phyloP scores from a whole-genome alignment of 108 stramenopile species.

The Aurantiochytrium sp. region DNA sequence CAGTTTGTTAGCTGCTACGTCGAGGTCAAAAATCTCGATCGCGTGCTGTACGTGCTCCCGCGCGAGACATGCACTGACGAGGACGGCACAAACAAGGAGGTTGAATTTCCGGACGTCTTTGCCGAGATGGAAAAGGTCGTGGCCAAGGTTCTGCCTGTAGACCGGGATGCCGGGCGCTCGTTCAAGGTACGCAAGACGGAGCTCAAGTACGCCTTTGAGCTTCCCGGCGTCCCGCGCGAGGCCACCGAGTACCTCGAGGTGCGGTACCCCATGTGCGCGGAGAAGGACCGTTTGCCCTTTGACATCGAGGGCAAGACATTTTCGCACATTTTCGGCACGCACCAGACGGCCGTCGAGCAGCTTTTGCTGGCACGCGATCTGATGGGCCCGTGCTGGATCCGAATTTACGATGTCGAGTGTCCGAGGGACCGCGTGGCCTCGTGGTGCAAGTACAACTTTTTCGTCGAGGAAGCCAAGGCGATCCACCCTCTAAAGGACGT shows the following conservation, averaged over 20 bases:
- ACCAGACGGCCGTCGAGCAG: constrained; percentile 73
- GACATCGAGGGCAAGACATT: constrained; percentile 66
- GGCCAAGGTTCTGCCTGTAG: constrained; percentile 59
- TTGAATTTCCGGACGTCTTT: constrained; percentile 74
- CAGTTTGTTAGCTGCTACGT: constrained; percentile 74
- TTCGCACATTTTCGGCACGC: constrained; percentile 74
- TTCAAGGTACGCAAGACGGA: constrained; percentile 77
- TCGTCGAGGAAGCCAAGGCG: constrained; percentile 68
- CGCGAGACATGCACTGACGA: constrained; percentile 35
- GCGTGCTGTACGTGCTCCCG: constrained; percentile 85
- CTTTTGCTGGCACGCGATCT: constrained; percentile 89
- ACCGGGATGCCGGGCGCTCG: constrained; percentile 50
- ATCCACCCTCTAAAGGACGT: constrained; percentile 29
- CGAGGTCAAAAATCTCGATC: constrained; percentile 64
- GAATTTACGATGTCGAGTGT: constrained; percentile 50
- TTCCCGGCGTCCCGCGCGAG: constrained; percentile 76
- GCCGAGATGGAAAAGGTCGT: constrained; percentile 51
- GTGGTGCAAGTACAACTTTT: constrained; percentile 83
- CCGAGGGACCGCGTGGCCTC: constrained; percentile 34
- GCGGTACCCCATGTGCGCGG: constrained; percentile 69
- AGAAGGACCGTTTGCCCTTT: constrained; percentile 63
- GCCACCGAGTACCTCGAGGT: constrained; percentile 89
- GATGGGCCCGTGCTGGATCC: constrained; percentile 96
- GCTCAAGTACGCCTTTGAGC: constrained; percentile 90
- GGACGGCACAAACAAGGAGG: constrained; percentile 48